Base-by-base conservation (phyloP, 495 filamentous ascomycete genomes). In the Annulohypoxylon stygium region DNA sequence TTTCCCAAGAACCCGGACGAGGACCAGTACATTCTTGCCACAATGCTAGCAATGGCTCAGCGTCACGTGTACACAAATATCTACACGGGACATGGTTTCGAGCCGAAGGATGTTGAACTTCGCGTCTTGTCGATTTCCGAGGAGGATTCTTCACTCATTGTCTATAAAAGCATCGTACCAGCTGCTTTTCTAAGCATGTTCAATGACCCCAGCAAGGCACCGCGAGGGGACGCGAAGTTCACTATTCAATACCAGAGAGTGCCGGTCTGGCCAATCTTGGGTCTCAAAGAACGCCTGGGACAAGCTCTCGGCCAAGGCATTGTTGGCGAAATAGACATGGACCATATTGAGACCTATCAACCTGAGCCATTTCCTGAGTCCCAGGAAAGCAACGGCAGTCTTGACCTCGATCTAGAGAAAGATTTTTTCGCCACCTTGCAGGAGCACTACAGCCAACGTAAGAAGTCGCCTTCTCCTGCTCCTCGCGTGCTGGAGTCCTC, bases 41-140 rank as follows among this genome's bases (percentile, higher is more conserved):
- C 78, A 14, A 79, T 86, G 58, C 9, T 86, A 9, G 78, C 82
- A 33, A 83, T 86, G 82, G 83, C 83, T 8, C 84, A 86, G 61
- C 73, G 81, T 2, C 80, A 80, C 26, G 82, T 80, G 39, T 85
- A 86, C 68, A 65, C 34, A 5, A 63, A 71, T 6, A 26, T 68
- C 0, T 69, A 37, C 45, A 71, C 53, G 2, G 58, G 65, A 26
- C 1, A 64, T 53, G 59, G 64, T 23, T 60, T 80, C 57, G 10
- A 20, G 14, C 71, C 78, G n/a, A 72, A 65, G 26, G 80, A 85
- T 55, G 67, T 84, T 69, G 78, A 79, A 58, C 75, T 85, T 43
- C 78, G 79, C 36, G 37, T 86, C 58, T 68, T 86, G 48, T 80
- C 80, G 2, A 74, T 82, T 33, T 79, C 82, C 36, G 80, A 82